These are phyloP conservation scores for Pestalotiopsis sp. DNA, from an alignment of 2,329 filamentous ascomycete genomes.

Conservation along the genomic window DNA sequence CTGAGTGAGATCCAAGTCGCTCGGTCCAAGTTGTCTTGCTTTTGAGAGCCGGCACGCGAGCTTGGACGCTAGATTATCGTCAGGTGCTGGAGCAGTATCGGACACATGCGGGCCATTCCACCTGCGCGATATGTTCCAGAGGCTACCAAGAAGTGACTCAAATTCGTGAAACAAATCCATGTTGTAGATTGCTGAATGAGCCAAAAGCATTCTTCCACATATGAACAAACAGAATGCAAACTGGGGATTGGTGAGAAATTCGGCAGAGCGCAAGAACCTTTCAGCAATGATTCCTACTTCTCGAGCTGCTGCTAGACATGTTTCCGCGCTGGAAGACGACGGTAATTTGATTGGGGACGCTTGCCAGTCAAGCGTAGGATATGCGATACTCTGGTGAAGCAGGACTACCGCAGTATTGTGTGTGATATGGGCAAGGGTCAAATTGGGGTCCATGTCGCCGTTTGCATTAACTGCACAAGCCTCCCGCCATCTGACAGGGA, in stretches of 20 bases:
- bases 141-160: constrained; percentile 33
- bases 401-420: constrained; percentile 54
- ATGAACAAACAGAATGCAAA: constrained; percentile 51
- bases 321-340: constrained; percentile 49
- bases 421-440: constrained; percentile 51
- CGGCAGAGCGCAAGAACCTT: constrained; percentile 46
- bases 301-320: constrained; percentile 46
- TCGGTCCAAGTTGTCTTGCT: constrained; percentile 28
- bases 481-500: constrained; percentile 42
- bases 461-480: constrained; percentile 30
- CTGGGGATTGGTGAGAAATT: constrained; percentile 35
- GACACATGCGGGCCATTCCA: constrained; percentile 33
- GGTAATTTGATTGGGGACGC: constrained; percentile 39
- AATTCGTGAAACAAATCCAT: constrained; percentile 32
- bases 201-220: constrained; percentile 44
- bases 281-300: constrained; percentile 48
- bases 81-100: neutral
- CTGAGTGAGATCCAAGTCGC: constrained; percentile 34
- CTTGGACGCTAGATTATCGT: constrained; percentile 36
- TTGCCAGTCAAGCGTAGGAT: constrained; percentile 36
- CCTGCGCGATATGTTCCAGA: constrained; percentile 38
- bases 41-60: constrained; percentile 33
- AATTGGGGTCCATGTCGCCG: constrained; percentile 48
- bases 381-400: constrained; percentile 51
- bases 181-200: constrained; percentile 36